phyloP scores from a whole-genome alignment of 2,329 filamentous ascomycete genomes.

The Ophiostoma piceae region DNA sequence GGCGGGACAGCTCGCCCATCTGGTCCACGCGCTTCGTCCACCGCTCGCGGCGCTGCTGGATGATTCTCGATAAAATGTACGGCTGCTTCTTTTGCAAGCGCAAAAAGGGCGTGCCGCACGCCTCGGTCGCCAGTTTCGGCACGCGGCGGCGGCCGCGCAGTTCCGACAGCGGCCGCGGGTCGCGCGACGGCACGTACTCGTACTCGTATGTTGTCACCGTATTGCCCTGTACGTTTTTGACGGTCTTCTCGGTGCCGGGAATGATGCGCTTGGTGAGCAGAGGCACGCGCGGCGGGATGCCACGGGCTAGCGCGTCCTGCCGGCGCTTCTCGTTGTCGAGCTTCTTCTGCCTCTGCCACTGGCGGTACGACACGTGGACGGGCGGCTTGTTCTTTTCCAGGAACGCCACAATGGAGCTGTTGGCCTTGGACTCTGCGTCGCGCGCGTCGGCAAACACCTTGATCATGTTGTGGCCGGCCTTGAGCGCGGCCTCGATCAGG shows the following conservation, averaged over 20 bases:
- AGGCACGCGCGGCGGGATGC: constrained; percentile 26
- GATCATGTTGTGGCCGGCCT: constrained; percentile 54
- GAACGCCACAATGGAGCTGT: constrained; percentile 40
- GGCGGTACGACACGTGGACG: constrained; percentile 13
- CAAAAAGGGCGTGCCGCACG: constrained; percentile 58
- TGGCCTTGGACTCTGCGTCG: constrained; percentile 37
- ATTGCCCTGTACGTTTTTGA: constrained; percentile 21
- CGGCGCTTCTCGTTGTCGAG: neutral
- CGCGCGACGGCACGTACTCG: constrained; percentile 44
- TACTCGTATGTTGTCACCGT: constrained; percentile 20
- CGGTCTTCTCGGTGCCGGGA: constrained; percentile 26
- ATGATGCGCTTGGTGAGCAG: constrained; percentile 29
- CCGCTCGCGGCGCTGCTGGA: constrained; percentile 47
- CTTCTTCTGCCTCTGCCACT: constrained; percentile 6
- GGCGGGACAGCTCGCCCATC: constrained; percentile 39
- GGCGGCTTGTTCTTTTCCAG: constrained; percentile 31
- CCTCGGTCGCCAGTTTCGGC: constrained; percentile 50
- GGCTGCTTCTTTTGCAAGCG: constrained; percentile 63
- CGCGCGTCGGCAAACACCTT: constrained; percentile 39
- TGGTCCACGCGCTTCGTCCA: constrained; percentile 40
- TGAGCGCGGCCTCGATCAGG: constrained; percentile 57
- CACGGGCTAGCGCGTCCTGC: constrained; percentile 22
- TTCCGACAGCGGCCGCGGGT: constrained; percentile 45
- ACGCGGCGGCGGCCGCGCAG: constrained; percentile 50
- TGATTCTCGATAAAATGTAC: constrained; percentile 49